Evolutionary conservation across 257 asterid species (phyloP).

Genomic region (Coffea eugenioides): DNA sequence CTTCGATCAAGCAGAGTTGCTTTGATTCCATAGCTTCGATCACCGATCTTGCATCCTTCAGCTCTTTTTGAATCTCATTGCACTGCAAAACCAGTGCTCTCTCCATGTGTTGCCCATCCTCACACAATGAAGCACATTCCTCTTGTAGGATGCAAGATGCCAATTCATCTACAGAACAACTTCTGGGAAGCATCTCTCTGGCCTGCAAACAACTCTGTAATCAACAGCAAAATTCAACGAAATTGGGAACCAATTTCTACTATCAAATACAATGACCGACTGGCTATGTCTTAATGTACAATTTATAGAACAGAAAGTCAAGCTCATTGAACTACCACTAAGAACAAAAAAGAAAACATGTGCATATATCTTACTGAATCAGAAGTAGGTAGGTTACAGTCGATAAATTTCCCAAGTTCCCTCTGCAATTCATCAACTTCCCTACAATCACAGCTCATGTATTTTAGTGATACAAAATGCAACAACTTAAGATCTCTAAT

Average conservation of each 20-base stretch:
- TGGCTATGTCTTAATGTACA: neutral
- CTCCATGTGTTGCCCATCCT: constrained; percentile 26
- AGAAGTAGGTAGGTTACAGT: constrained; percentile 36
- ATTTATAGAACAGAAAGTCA: neutral
- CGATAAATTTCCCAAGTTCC: constrained; percentile 34
- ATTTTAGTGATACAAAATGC: neutral
- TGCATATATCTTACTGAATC: constrained; percentile 40
- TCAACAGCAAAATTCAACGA: neutral
- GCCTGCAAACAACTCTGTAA: constrained; percentile 17
- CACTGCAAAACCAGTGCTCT: constrained; percentile 29
- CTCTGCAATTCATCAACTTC: constrained; percentile 47
- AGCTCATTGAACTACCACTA: neutral
- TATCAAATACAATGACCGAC: constrained; percentile 7
- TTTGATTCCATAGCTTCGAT: constrained; percentile 49
- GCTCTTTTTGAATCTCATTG: constrained; percentile 41
- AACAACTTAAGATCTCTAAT: neutral
- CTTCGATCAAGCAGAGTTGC: constrained; percentile 47
- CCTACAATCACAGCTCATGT: constrained; percentile 31
- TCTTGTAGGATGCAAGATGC: constrained; percentile 27
- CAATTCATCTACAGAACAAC: constrained; percentile 34
- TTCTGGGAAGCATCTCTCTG: constrained; percentile 25
- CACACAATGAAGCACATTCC: constrained; percentile 23
- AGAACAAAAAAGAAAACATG: constrained; percentile 5
- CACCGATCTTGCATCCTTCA: constrained; percentile 46
- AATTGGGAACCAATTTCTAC: constrained; percentile 12